Base-by-base conservation (phyloP, 345 rosid genomes). In the Aethionema arabicum region DNA sequence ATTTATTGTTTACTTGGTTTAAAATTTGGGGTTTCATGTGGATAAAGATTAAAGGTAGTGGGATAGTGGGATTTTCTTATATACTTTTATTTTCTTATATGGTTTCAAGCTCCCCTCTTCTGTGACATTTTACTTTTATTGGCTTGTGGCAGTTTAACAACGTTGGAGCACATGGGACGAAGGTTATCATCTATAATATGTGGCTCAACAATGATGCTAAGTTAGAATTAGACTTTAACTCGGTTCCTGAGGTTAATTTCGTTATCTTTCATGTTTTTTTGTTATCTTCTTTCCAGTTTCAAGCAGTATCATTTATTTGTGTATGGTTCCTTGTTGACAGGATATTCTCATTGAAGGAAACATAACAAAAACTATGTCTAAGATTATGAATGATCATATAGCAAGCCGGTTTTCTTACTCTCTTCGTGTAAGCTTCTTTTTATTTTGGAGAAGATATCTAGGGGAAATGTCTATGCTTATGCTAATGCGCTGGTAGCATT, bases 121-220 rank as follows among this genome's bases (percentile, higher is more conserved):
- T 21, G 55, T 70, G 62, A 63, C 48, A 8, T 55, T 33, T 48
- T 53, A 56, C 32, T 41, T 9, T 56, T 36, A 39, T 67, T 55
- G 15, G 36, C 31, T 68, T 15, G 55, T 71, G 61, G 76, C 96
- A 93, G 99, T 85, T 87, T 81, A 84, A 84, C 46, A 83, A 85
- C 67, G 62, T 93, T 61, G 90, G 85, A 41, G 21, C 76, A 8
- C 96, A 83, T 80, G 99, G 99, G 52, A 93, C 99, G 51, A 93
- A 87, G 79, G 74, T 93, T 59, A 74, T 90, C 10, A 68, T 93
- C 65, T 93, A 90, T 77, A 93, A 93, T 73, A 56, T 93, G 59
- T 93, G 99, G 99, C 72, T 73, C 68, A 80, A 59, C 69, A 79
- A 85, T 31, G 88, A 79, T 40, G 87, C 83, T 31, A 78, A 68